phyloP scores from a whole-genome alignment of 306 rosid species.

The Hippophae rhamnoides region DNA sequence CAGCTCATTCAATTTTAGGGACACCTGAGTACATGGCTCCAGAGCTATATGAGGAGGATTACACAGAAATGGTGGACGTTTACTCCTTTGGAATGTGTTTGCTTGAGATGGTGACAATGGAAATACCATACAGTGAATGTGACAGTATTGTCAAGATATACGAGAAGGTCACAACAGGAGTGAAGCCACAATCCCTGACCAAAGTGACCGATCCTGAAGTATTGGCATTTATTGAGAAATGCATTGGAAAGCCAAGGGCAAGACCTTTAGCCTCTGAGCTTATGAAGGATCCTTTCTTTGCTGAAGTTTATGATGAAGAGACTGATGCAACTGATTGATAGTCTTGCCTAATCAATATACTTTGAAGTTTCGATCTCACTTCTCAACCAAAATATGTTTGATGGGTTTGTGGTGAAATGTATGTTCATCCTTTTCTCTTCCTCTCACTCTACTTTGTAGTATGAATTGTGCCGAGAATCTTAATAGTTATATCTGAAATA shows the following conservation, averaged over 20 bases:
- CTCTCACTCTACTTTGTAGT: no score
- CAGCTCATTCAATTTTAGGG: constrained; percentile 78
- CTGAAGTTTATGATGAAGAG: constrained; percentile 42
- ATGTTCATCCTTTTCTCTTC: no score
- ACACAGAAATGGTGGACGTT: constrained; percentile 94
- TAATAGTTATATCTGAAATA: no score
- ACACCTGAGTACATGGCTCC: constrained; percentile 98
- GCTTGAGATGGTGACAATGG: constrained; percentile 89
- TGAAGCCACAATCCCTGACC: constrained; percentile 56
- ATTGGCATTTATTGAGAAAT: constrained; percentile 66
- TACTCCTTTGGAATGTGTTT: constrained; percentile 91
- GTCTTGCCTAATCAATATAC: not conserved
- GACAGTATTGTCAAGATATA: constrained; percentile 76
- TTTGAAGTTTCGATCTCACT: not conserved
- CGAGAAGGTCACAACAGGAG: constrained; percentile 66
- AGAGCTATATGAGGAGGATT: constrained; percentile 83
- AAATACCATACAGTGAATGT: constrained; percentile 89
- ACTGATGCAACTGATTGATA: constrained; percentile 20
- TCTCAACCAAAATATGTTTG: not conserved
- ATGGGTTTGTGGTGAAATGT: not conserved
- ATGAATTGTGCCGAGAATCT: no score
- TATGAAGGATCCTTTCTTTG: constrained; percentile 72
- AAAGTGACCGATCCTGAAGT: constrained; percentile 56
- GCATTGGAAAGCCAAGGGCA: constrained; percentile 75
- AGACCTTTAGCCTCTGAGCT: constrained; percentile 87